Conservation (phyloP, 2,329 filamentous ascomycete genomes). For the Fonsecaea erecta region DNA sequence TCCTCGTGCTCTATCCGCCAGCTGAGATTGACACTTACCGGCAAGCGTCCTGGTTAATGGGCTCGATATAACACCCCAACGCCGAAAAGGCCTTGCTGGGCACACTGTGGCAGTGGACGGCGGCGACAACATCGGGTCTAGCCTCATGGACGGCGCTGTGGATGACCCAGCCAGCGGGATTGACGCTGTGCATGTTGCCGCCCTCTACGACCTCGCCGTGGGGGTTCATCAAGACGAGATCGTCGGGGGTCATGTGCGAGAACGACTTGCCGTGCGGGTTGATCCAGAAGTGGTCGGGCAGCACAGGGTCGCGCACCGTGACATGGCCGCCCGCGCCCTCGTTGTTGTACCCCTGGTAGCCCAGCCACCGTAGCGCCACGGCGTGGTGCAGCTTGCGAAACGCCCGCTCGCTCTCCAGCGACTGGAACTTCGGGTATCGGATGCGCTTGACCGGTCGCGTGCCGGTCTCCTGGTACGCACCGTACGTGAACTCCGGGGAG, state of each 20-base stretch:
- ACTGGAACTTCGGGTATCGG: conserved; percentile 33
- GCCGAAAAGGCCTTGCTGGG: conserved; percentile 66
- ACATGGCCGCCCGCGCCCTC: conserved; percentile 49
- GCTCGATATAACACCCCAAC: conserved; percentile 63
- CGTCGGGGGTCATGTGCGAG: conserved; percentile 47
- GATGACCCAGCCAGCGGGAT: conserved; percentile 62
- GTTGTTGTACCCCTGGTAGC: conserved; percentile 39
- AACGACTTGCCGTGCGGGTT: conserved; percentile 43
- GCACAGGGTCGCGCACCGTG: conserved; percentile 46
- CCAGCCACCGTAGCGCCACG: conserved; percentile 43
- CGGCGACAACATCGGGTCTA: conserved; percentile 62
- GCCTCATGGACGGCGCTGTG: conserved; percentile 65
- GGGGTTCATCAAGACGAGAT: conserved; percentile 46
- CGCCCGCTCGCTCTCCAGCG: conserved; percentile 32
- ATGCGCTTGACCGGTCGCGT: conserved; percentile 30
- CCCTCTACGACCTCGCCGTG: conserved; percentile 46
- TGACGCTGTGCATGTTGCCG: conserved; percentile 48
- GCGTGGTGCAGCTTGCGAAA: conserved; percentile 45
- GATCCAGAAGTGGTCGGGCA: conserved; percentile 43
- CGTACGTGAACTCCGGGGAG: conserved; percentile 23
- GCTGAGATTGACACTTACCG: conserved; percentile 16
- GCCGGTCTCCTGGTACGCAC: conserved; percentile 26
- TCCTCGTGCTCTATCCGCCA: not conserved
- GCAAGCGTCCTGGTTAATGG: conserved; percentile 57
- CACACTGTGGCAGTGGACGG: conserved; percentile 63